Base-by-base conservation (phyloP, 352 stramenopile genomes). In the Peronospora destructor region DNA sequence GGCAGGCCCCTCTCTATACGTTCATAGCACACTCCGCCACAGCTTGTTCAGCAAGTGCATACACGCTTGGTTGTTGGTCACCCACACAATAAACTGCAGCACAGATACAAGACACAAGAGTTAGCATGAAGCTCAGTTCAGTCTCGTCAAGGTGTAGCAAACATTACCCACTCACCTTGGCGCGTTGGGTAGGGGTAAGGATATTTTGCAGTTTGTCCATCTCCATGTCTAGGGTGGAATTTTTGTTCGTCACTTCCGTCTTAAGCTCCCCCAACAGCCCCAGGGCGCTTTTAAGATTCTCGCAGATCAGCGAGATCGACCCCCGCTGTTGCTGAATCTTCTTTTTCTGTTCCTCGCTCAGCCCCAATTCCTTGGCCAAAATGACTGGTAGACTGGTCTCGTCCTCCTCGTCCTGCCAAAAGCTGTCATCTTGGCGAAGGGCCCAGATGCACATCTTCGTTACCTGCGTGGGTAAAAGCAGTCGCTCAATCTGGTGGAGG, bases 31-130 rank as follows among this genome's bases (percentile, higher is more conserved):
- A 65, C 76, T 92, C 52, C 78, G 89, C 91, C 91, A 97, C 46
- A 98, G 69, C 71, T 97, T 96, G 76, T 98, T 96, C n/a, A 98
- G 74, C 71, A 98, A 81, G 59, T 97, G 86, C 86, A 98, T 98
- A 55, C 85, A 96, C 34, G 91, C 91, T 48, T 90, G 84, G 61
- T 98, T 98, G 67, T 97, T 96, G 41, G 86, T 95, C 46, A 97
- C 87, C 91, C 91, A 98, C 21, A 98, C 85, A 40, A 98, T 94
- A 66, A 98, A 98, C 71, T 91, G 49, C 26, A 62, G 26, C 37
- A 44, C 40, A 61, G 38, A 52, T 29, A 43, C 21, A 21, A 50
- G 25, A 36, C 13, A 43, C 19, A 47, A 34, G 32, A 45, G 43
- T 62, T 53, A 67, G 48, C 14, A 48, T 26, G 25, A 41, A 26